Conservation (phyloP, 148 eudicot species). For the Rhododendron vialii region DNA sequence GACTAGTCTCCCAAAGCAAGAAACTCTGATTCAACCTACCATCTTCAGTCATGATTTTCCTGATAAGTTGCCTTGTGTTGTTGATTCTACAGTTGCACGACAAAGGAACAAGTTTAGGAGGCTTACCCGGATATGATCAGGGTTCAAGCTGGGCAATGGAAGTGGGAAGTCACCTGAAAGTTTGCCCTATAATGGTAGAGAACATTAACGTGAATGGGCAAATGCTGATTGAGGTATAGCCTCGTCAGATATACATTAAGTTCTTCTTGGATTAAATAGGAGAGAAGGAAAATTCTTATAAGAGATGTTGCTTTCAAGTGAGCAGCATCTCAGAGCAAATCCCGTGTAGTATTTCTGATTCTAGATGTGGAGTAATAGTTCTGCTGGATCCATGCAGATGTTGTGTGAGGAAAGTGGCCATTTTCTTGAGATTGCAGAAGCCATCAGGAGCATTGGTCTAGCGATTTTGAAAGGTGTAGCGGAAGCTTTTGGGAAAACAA, state of each 20-base stretch:
- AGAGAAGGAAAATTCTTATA: neutral
- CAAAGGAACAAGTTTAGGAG: constrained; percentile 43
- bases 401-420: constrained; percentile 57
- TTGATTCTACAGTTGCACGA: constrained; percentile 44
- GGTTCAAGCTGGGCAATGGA: constrained; percentile 99
- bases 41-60: neutral
- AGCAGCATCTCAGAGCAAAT: neutral
- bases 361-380: neutral
- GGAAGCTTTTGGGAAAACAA: constrained; percentile 58
- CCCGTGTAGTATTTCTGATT: neutral
- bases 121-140: constrained; percentile 51
- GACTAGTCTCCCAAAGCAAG: neutral
- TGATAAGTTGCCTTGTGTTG: constrained; percentile 13
- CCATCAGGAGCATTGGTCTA: constrained; percentile 68
- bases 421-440: constrained; percentile 73
- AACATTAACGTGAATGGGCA: constrained; percentile 69
- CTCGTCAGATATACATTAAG: neutral
- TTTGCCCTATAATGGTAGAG: constrained; percentile 73
- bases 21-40: too few species aligned
- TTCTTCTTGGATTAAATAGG: neutral
- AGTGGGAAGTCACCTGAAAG: constrained; percentile 72
- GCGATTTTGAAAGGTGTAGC: constrained; percentile 74
- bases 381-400: constrained; percentile 13
- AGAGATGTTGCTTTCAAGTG: neutral
- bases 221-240: constrained; percentile 69